Base-by-base conservation (phyloP, 176 grass and related monocot species). In the Dactylis glomerata region DNA sequence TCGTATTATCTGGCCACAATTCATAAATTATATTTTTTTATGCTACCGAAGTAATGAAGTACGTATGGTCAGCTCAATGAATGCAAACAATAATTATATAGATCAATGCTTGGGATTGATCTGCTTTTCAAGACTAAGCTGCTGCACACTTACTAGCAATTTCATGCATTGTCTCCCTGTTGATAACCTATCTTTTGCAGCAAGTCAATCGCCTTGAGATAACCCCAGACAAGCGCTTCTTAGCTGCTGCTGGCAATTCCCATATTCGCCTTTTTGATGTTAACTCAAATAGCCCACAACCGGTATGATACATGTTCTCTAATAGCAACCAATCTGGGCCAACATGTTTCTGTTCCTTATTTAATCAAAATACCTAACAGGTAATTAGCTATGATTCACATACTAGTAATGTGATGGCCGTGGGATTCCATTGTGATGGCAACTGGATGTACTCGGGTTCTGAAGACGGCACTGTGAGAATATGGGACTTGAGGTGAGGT, bases 391-490 rank as follows among this genome's bases (percentile, higher is more conserved):
- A 96, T 87, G 96, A 98, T 75, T 93, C 96, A 17, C 96, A 98
- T 87, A 94, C 96, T 49, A 98, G 83, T 90, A 98, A 98, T 88
- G 96, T 98, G 70, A 98, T 98, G 93, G 91, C 96, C 26, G 91
- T 98, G 87, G 96, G 96, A 57, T 98, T 98, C 78, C 96, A 98
- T 84, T 98, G 96, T 47, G 91, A 98, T 62, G 96, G 96, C 66
- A 99, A 99, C 78, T 99, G 96, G 96, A 99, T 99, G 96, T 96
- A 99, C 58, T 96, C 96, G 16, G 96, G 93, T 68, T 99, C 96
- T 75, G 96, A 99, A 88, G 96, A 99, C 66, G 96, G 96, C 17
- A 96, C 93, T 76, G 96, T 99, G 30, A 95, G 86, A 92, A 99
- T 99, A 15, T 99, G 96, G 96, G 96, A 99, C 83, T 87, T 99